A percentile compares a stretch with the other conserved stretches of the same genome.
These are phyloP conservation scores for Fusarium sp. DNA, from an alignment of 2,329 filamentous ascomycete genomes.

Conservation along the genomic window DNA sequence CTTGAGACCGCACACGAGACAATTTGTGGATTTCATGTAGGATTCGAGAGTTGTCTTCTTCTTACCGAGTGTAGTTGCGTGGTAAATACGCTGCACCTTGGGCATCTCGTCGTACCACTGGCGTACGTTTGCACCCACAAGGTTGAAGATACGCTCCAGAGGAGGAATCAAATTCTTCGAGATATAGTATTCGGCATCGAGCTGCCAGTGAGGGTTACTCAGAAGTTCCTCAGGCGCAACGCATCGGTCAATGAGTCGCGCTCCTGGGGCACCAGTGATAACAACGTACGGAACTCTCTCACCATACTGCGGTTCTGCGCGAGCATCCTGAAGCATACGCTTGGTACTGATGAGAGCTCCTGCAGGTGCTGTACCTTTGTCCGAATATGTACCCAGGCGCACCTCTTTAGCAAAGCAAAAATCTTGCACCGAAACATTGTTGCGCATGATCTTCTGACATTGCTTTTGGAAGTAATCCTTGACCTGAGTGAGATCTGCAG, in stretches of 20 bases:
- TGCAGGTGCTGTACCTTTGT: slow-evolving; percentile 80
- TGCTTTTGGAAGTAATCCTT: slow-evolving; percentile 91
- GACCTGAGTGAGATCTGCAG: slow-evolving; percentile 85
- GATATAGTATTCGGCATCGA: slow-evolving; percentile 98
- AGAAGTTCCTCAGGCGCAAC: slow-evolving; percentile 87
- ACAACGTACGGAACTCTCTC: slow-evolving; percentile 97
- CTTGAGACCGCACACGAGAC: slow-evolving; percentile 71
- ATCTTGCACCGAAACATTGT: slow-evolving; percentile 88
- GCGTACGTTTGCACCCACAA: slow-evolving; percentile 90
- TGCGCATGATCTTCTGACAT: slow-evolving; percentile 91
- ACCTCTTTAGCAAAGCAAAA: slow-evolving; percentile 97
- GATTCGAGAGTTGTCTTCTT: slow-evolving; percentile 83
- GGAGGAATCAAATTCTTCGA: slow-evolving; percentile 94
- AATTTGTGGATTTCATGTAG: slow-evolving; percentile 86
- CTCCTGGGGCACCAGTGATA: slow-evolving; percentile 85
- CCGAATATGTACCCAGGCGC: slow-evolving; percentile 83
- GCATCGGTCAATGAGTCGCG: slow-evolving; percentile 87
- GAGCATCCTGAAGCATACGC: slow-evolving; percentile 85
- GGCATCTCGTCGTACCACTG: slow-evolving; percentile 98
- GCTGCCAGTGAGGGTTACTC: slow-evolving; percentile 76
- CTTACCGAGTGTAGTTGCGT: slow-evolving; percentile 44
- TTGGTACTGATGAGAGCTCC: slow-evolving; percentile 89
- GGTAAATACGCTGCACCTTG: slow-evolving; percentile 77
- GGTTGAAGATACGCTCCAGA: slow-evolving; percentile 94
- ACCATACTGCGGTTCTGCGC: slow-evolving; percentile 91